phyloP scores from a whole-genome alignment of 257 asterid species.

The Echium plantagineum region DNA sequence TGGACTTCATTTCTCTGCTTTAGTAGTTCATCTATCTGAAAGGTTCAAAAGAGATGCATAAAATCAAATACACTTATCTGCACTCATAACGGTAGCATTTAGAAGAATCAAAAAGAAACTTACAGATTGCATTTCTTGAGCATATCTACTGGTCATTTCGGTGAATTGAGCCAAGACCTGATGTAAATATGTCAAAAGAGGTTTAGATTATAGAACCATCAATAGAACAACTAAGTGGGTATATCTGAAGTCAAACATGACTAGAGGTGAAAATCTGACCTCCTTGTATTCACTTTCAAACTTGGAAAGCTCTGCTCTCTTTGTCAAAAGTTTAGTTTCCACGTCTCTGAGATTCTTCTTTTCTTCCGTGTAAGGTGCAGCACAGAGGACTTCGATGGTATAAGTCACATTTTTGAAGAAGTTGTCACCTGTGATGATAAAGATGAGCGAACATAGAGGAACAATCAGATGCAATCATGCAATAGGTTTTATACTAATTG shows the following conservation, averaged over 20 bases:
- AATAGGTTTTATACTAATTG: constrained; percentile 1
- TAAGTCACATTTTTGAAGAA: constrained; percentile 81
- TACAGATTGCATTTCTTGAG: constrained; percentile 93
- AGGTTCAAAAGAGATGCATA: constrained; percentile 1
- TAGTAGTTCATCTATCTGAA: constrained; percentile 89
- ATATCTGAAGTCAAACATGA: not conserved
- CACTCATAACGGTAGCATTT: not conserved
- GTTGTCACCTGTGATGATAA: constrained; percentile 62
- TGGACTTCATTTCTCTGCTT: constrained; percentile 74
- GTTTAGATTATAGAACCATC: constrained; percentile 14
- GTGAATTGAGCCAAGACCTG: constrained; percentile 95
- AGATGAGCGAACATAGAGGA: constrained; percentile 8
- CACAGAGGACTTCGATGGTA: constrained; percentile 76
- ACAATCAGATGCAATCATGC: constrained; percentile 16
- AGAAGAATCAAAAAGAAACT: constrained; percentile 18
- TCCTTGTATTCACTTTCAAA: constrained; percentile 92
- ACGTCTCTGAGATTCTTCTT: constrained; percentile 69
- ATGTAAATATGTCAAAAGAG: constrained; percentile 2
- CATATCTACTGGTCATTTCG: constrained; percentile 89
- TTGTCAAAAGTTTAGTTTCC: constrained; percentile 80
- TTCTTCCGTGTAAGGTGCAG: constrained; percentile 60
- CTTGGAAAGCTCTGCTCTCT: constrained; percentile 82
- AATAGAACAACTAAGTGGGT: not conserved
- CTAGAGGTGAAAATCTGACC: constrained; percentile 28
- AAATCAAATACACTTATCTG: not conserved